phyloP scores from a whole-genome alignment of 1,284 basidiomycete species.

The Naganishia sp. region DNA sequence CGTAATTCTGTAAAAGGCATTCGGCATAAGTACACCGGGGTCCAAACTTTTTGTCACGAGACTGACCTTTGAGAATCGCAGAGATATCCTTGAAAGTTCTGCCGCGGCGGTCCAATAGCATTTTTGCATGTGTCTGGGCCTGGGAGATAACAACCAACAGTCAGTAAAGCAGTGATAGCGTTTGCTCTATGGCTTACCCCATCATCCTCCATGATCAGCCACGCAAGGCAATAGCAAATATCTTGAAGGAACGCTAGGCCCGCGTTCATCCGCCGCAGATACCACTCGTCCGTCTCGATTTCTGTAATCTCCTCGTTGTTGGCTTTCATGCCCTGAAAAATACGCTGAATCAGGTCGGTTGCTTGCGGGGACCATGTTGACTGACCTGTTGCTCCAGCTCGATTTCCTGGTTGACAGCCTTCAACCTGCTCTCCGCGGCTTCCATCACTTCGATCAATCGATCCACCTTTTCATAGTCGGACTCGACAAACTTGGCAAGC shows the following conservation, averaged over 20 bases:
- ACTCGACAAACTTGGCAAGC: conserved; percentile 89
- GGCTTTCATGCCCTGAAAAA: conserved; percentile 59
- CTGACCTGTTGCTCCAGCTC: conserved; percentile 66
- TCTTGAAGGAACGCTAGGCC: conserved; percentile 88
- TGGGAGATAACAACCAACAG: conserved; percentile 29
- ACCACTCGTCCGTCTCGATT: conserved; percentile 74
- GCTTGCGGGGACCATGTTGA: conserved; percentile 1
- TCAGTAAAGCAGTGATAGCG: conserved; percentile 26
- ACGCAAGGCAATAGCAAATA: conserved; percentile 88
- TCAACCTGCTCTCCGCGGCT: conserved; percentile 63
- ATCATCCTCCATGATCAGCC: conserved; percentile 98
- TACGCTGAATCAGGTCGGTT: background rate
- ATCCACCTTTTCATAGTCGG: conserved; percentile 87
- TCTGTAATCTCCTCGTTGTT: conserved; percentile 63
- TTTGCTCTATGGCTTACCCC: conserved; percentile 63
- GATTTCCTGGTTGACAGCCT: conserved; percentile 64
- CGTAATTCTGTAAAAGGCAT: conserved; percentile 10
- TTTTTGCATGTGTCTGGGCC: conserved; percentile 65
- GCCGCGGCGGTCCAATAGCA: conserved; percentile 71
- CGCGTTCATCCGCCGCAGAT: conserved; percentile 77
- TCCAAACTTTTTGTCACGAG: background rate
- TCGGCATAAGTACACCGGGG: background rate
- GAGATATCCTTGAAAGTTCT: conserved; percentile 44
- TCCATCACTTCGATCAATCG: conserved; percentile 86
- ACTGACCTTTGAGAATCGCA: conserved; percentile 45